Evolutionary conservation across 257 asterid genomes (phyloP), one percentile per base, ranked within the genome.

Genomic region (Solanum virginianum): DNA sequence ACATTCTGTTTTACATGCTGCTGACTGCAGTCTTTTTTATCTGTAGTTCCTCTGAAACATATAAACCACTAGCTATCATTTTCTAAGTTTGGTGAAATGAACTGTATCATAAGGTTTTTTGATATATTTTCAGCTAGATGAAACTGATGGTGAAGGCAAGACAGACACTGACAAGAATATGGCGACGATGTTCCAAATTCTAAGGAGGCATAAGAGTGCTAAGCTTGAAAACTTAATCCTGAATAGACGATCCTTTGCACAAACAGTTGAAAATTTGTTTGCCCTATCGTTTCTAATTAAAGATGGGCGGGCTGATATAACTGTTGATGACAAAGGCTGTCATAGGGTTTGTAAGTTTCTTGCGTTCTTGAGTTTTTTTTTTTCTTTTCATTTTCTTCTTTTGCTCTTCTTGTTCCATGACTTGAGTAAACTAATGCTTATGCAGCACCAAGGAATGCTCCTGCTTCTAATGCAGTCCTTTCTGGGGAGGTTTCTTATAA

Each of bases 191-290:
- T 97, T 95, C 89, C 87, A 88, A 84, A 90, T 95, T 80, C 85
- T 97, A 87, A 91, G 91, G 88, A 93, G 88, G 88, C 86, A 94
- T 26, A 91, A 91, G 84, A 89, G 90, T 74, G 94, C 89, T 68
- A 88, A 89, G 88, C 96, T 97, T 59, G 98, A 95, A 88, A 90
- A 91, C 85, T 89, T 97, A 54, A 89, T 97, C 70, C 70, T 97
- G 85, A 93, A 94, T 85, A 86, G 95, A 87, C 90, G 85, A 39
- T 95, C 94, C 66, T 97, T 95, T 87, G 95, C 99, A 22, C 98
- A 97, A 88, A 94, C 99, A 43, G 97, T 95, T 87, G 99, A 97
- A 83, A 97, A 97, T 88, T 88, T 97, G 75, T 97, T 97, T 93
- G 96, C 99, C 71, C 86, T 97, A 56, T 95, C 99, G 53, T 97